These are phyloP conservation scores for Petrea volubilis DNA, from an alignment of 257 asterid species.

Conservation along the genomic window DNA sequence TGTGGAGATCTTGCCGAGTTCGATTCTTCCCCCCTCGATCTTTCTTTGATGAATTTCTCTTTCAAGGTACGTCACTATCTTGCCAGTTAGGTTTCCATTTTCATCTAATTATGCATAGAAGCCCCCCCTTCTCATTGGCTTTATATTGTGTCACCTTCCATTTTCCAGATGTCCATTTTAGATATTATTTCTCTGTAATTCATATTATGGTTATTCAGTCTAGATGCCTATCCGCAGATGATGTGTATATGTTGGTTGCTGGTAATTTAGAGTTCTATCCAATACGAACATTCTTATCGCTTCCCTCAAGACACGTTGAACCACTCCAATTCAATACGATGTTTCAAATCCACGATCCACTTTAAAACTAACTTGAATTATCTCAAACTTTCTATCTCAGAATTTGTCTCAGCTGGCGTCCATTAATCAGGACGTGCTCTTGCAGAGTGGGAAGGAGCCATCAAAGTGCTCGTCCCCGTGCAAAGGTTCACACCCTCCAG, in stretches of 20 bases:
- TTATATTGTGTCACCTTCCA: not conserved
- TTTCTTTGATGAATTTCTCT: constrained; percentile 83
- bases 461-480: constrained; percentile 67
- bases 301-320: too few species aligned
- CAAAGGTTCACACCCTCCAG: constrained; percentile 39
- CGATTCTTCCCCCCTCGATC: constrained; percentile 70
- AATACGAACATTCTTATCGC: not conserved
- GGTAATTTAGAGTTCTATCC: not conserved
- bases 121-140: not conserved
- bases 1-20: constrained; percentile 82
- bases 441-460: constrained; percentile 68
- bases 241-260: not conserved
- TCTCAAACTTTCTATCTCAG: constrained; percentile 43
- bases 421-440: constrained; percentile 82
- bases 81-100: not conserved
- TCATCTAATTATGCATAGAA: not conserved
- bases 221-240: not conserved
- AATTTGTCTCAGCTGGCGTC: constrained; percentile 91
- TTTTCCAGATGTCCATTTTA: not conserved
- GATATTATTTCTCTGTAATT: not conserved
- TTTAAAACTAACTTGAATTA: not conserved
- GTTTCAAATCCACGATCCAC: not conserved
- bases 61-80: constrained; percentile 63
- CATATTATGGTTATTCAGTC: not conserved
- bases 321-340: not conserved